Evolutionary conservation across 2,329 filamentous ascomycete species (phyloP), one percentile per base, ranked within the genome.

Genomic region (Penicillium sp.): DNA sequence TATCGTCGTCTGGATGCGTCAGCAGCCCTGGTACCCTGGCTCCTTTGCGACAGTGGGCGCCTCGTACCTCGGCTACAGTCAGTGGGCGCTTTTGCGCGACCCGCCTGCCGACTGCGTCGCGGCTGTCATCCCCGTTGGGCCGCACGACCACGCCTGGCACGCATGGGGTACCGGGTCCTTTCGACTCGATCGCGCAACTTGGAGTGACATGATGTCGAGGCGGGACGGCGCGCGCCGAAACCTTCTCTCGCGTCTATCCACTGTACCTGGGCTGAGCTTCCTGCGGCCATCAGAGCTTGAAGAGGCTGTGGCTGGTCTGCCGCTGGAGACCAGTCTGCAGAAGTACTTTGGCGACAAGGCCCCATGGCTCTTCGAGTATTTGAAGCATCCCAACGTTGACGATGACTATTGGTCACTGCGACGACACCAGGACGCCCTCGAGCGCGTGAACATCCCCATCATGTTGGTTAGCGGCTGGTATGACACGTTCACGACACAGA

Each of bases 11-110:
- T 50, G 47, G 47, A 50, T 50, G 44, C 44, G 44, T 10, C 41
- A 43, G 13, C 47, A 50, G 25, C 14, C 44, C 19, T 50, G 47
- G 47, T 50, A 50, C 28, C 41, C 28, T 7, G 47, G 47, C 11
- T 45, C 41, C 3, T 50, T 50, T 39, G 47, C 47, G 2, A 50
- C 47, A 3, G 16, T 47, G 16, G 47, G 47, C 1, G 10, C 44
- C 4, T 50, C 47, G 14, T 50, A 50, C 36, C 39, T 50, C 1
- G 47, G 47, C 6, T 50, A 50, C 25, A 47, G 47, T 20, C 47
- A 50, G 17, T 50, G 45, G 44, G 47, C 47, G 11, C 41, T 50
- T 28, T 38, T 50, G 14, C 38, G 33, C 7, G 33, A 48, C 14
- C 47, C 47, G 7, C 47, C 47, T 10, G 39, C 32, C 2, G 47